Conservation (phyloP, 176 grass and related monocot genomes). For the Oryza meridionalis region DNA sequence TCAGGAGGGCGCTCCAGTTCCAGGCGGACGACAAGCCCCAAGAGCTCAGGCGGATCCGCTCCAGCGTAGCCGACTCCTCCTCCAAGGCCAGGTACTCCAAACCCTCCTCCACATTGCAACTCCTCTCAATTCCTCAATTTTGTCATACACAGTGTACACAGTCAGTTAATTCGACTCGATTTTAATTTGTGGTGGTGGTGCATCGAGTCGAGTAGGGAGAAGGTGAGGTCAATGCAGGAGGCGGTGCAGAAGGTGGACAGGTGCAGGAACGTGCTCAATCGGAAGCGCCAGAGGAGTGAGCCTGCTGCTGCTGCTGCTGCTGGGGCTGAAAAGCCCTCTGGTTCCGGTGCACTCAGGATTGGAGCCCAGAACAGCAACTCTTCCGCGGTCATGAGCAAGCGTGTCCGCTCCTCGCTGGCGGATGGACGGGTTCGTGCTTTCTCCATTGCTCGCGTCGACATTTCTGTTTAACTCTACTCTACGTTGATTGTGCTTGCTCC, state of each 20-base stretch:
- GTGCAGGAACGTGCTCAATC: conserved; percentile 63
- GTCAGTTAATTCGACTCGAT: not conserved
- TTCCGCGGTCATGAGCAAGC: conserved; percentile 54
- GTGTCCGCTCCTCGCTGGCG: conserved; percentile 63
- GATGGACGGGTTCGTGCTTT: conserved; percentile 50
- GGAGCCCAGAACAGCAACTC: conserved; percentile 68
- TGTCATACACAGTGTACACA: not conserved
- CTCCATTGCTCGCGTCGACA: not conserved
- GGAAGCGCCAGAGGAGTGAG: conserved; percentile 67
- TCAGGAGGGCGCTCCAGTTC: conserved; percentile 62
- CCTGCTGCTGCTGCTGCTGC: not conserved
- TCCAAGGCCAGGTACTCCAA: conserved; percentile 54
- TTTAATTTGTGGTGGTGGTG: not conserved
- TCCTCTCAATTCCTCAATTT: not conserved
- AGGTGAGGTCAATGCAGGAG: conserved; percentile 59
- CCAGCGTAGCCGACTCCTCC: conserved; percentile 49
- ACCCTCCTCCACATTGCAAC: not conserved
- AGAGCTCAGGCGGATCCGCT: conserved; percentile 69
- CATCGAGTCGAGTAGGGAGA: conserved; percentile 52
- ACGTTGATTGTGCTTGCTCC: not conserved
- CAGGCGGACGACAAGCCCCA: conserved; percentile 55
- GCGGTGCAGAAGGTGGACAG: conserved; percentile 63
- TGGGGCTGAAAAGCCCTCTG: conserved; percentile 41
- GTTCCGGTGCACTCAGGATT: conserved; percentile 39
- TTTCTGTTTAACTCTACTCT: not conserved